Base-by-base conservation (phyloP, 345 rosid species). In the Arabis hirsuta region DNA sequence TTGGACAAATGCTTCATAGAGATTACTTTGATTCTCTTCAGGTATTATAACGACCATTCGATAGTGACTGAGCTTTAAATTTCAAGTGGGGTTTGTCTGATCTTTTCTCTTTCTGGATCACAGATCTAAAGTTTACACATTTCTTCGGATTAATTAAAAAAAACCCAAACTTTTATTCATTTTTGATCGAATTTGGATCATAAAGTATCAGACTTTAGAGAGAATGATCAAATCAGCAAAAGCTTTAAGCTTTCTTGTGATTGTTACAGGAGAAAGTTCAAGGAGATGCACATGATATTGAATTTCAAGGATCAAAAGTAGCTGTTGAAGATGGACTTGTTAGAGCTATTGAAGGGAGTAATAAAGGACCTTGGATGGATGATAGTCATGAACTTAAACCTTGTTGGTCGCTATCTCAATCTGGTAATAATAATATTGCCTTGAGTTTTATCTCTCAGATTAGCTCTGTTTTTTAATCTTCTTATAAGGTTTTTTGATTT, bases 1-100 rank as follows among this genome's bases (percentile, higher is more conserved):
- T 92, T 38, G 96, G 88, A 13, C 81, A 87, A 67, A 92, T 92
- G 98, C 85, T 92, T 84, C 90, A 90, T 78, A 82, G 96, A 72
- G 98, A 92, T 73, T 87, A 90, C 80, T 82, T 88, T 57, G 96
- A 89, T 81, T 79, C 91, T 36, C 71, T 76, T 76, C 81, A 84
- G 66, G 97, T 94, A 82, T 66, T 57, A 4, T 4, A 24, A 12
- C 34, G 7, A 0, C 48, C 12, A 12, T 24, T 13, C n/a, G 52
- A 64, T 47, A 58, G 20, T 73, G 53, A 57, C 54, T 57, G 54
- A 66, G 72, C 72, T 73, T 36, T 7, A 22, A 0, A 34, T 12
- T 74, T 51, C 24, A 71, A 46, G 32, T 54, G 43, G 42, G 46
- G 47, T 55, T 67, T 36, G 12, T 60, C 31, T 55, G n/a, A 54